phyloP scores from a whole-genome alignment of 805 yeast genomes.

The Ogataea ganodermae region DNA sequence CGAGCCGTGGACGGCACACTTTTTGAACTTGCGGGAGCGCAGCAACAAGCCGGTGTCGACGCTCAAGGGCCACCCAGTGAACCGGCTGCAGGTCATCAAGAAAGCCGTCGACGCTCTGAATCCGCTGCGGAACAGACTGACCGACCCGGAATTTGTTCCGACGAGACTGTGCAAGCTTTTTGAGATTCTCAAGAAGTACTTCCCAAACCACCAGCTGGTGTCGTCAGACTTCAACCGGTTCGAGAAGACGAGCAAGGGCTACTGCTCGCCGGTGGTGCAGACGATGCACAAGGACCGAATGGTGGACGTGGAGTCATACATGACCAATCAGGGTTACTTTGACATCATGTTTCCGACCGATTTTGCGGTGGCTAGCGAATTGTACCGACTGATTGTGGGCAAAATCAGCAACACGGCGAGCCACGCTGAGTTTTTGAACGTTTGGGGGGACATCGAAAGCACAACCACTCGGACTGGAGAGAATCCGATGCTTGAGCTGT shows the following conservation, averaged over 20 bases:
- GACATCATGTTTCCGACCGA: conserved; percentile 89
- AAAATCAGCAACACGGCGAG: conserved; percentile 53
- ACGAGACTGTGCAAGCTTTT: conserved; percentile 68
- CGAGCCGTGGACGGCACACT: conserved; percentile 56
- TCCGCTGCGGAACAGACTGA: conserved; percentile 67
- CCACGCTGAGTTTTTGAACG: conserved; percentile 64
- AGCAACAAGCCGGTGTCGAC: conserved; percentile 40
- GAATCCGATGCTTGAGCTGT: conserved; percentile 79
- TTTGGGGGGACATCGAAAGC: conserved; percentile 69
- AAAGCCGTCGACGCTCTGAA: conserved; percentile 49
- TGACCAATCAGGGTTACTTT: conserved; percentile 84
- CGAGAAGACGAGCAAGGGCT: conserved; percentile 56
- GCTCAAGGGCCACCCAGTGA: conserved; percentile 55
- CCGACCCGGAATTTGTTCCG: conserved; percentile 82
- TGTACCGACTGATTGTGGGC: conserved; percentile 67
- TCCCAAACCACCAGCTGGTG: conserved; percentile 76
- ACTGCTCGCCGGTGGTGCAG: conserved; percentile 77
- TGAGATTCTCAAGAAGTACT: conserved; percentile 58
- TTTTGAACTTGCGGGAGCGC: conserved; percentile 55
- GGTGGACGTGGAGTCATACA: conserved; percentile 70
- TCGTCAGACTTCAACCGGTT: conserved; percentile 66
- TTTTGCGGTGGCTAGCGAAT: conserved; percentile 58
- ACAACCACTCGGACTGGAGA: conserved; percentile 78
- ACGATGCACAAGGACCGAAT: conserved; percentile 67
- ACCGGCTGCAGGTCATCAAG: conserved; percentile 47